Evolutionary conservation across 805 yeast species (phyloP).

Genomic region (Candida rishiriensis): DNA sequence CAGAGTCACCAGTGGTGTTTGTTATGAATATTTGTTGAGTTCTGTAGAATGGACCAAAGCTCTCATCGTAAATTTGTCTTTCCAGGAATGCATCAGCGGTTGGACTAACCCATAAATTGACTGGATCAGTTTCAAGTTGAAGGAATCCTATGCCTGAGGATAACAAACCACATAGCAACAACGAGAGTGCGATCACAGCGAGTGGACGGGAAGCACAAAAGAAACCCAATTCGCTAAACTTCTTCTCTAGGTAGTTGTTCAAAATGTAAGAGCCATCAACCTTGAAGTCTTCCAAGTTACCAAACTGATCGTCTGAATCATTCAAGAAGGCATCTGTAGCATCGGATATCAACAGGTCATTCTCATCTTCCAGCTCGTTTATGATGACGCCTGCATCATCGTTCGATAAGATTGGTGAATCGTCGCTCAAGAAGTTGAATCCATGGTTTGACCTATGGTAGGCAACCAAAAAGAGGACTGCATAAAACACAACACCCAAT

Average conservation of each 20-base stretch:
- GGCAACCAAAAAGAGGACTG: conserved; percentile 5
- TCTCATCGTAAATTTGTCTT: conserved; percentile 64
- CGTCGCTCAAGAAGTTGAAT: conserved; percentile 11
- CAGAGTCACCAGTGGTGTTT: conserved; percentile 62
- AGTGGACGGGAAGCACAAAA: conserved; percentile 62
- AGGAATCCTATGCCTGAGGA: conserved; percentile 49
- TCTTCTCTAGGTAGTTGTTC: conserved; percentile 42
- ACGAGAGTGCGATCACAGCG: conserved; percentile 40
- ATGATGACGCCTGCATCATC: background rate
- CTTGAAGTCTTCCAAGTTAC: conserved; percentile 14
- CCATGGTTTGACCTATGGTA: conserved; percentile 4
- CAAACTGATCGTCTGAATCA: conserved; percentile 15
- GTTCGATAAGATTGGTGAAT: conserved; percentile 9
- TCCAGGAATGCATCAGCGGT: conserved; percentile 64
- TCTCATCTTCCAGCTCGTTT: background rate
- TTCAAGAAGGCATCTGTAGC: conserved; percentile 4
- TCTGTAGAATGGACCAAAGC: conserved; percentile 90
- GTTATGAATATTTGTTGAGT: conserved; percentile 78
- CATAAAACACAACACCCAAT: conserved; percentile 7
- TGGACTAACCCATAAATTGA: conserved; percentile 86
- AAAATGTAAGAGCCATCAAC: conserved; percentile 39
- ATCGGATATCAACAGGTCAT: background rate
- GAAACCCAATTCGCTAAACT: conserved; percentile 48
- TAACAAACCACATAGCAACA: conserved; percentile 39
- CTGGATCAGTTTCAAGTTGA: conserved; percentile 72